Conservation (phyloP, 2,329 filamentous ascomycete species). For the Xylariaceae sp. region DNA sequence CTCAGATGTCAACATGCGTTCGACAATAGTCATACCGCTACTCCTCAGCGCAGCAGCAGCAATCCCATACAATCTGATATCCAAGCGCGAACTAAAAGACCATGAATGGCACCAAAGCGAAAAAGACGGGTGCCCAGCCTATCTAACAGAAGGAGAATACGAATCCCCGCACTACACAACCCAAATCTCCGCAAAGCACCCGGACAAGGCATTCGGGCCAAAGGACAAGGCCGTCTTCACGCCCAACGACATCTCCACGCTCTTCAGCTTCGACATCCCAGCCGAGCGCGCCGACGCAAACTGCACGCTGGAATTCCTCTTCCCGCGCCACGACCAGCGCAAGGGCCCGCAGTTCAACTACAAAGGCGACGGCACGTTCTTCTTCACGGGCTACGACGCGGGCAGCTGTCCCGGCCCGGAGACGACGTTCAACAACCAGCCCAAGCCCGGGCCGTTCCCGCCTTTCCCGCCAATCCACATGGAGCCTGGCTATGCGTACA, state of each 20-base stretch:
- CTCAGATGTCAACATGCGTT: slow-evolving; percentile 4
- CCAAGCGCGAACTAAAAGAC: slow-evolving; percentile 28
- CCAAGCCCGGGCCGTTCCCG: slow-evolving; percentile 26
- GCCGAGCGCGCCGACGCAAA: slow-evolving; percentile 37
- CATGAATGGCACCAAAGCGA: slow-evolving; percentile 24
- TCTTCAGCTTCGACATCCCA: slow-evolving; percentile 47
- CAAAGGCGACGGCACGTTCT: slow-evolving; percentile 36
- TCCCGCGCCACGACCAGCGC: slow-evolving; percentile 37
- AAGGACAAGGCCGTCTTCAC: slow-evolving; percentile 39
- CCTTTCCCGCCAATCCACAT: slow-evolving; percentile 33
- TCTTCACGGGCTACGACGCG: slow-evolving; percentile 31
- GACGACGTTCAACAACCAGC: slow-evolving; percentile 34
- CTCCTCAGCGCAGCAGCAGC: slow-evolving; percentile 18
- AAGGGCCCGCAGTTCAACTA: slow-evolving; percentile 35
- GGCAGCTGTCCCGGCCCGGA: slow-evolving; percentile 30
- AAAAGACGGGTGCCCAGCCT: slow-evolving; percentile 28
- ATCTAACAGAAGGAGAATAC: slow-evolving; percentile 29
- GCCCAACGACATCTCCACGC: slow-evolving; percentile 32
- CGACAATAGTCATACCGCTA: not conserved
- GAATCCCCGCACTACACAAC: slow-evolving; percentile 35
- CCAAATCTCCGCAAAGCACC: slow-evolving; percentile 32
- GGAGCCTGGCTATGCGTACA: slow-evolving; percentile 35
- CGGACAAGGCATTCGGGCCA: slow-evolving; percentile 38
- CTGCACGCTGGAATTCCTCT: slow-evolving; percentile 45
- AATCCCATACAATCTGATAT: slow-evolving; percentile 27